Evolutionary conservation across 768 basidiomycete species (phyloP).

Genomic region (Amanita exitialis): DNA sequence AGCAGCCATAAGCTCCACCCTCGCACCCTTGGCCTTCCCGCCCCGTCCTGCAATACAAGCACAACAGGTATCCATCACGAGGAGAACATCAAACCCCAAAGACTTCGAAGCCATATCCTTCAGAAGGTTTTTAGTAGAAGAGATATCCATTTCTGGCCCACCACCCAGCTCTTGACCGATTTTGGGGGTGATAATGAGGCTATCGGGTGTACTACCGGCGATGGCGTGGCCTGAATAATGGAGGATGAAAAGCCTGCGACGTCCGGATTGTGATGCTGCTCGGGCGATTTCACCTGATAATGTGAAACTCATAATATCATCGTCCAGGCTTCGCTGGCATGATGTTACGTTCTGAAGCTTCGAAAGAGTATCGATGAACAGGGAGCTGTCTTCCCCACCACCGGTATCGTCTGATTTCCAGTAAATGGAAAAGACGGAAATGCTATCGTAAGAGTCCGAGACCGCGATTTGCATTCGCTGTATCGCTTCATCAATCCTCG

Average conservation of each 20-base stretch:
- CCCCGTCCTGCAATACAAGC: constrained; percentile 11
- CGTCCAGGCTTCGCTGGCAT: constrained; percentile 7
- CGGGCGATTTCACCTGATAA: constrained; percentile 3
- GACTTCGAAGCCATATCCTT: constrained; percentile 6
- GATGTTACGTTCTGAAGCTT: constrained; percentile 3
- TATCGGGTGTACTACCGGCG: constrained; percentile 6
- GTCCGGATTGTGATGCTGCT: constrained; percentile 7
- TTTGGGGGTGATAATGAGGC: constrained; percentile 8
- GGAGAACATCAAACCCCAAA: constrained; percentile 10
- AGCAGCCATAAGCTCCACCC: constrained; percentile 12
- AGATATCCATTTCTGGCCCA: constrained; percentile 6
- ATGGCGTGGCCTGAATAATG: constrained; percentile 9
- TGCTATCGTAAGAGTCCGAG: constrained; percentile 5
- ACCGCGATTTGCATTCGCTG: constrained; percentile 6
- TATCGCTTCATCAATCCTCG: constrained; percentile 6
- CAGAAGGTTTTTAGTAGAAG: not conserved
- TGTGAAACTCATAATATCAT: not conserved
- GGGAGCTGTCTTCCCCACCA: constrained; percentile 7
- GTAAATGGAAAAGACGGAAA: constrained; percentile 9
- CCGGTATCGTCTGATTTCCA: constrained; percentile 7
- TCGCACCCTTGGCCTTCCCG: constrained; percentile 10
- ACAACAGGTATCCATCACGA: constrained; percentile 9
- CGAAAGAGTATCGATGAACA: constrained; percentile 4
- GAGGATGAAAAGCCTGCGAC: constrained; percentile 9
- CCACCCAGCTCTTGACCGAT: constrained; percentile 7